Conservation (phyloP, 139 green algal genomes). For the Zygnema cylindricum region DNA sequence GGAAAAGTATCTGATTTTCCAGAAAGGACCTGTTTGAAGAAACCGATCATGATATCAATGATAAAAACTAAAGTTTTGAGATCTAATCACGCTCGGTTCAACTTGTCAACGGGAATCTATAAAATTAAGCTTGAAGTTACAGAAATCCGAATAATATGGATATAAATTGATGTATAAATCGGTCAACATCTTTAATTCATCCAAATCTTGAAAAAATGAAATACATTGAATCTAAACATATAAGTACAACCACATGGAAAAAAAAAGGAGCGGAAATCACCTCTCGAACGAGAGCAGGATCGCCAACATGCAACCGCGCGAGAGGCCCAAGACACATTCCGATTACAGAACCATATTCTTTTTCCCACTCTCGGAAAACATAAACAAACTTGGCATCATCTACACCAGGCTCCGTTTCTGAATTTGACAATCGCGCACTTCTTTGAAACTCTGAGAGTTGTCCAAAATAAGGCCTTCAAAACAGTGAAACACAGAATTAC, state of each 20-base stretch:
- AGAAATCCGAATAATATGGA: too few relatives aligned
- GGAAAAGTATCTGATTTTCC: neutral
- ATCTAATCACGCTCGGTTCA: too few relatives aligned
- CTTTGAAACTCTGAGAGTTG: neutral
- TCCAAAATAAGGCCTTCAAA: neutral
- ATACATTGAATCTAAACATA: too few relatives aligned
- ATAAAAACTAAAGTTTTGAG: too few relatives aligned
- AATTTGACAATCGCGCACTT: neutral
- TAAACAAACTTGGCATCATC: neutral
- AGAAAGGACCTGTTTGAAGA: neutral
- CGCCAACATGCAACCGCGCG: neutral
- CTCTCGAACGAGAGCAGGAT: conserved; percentile 28
- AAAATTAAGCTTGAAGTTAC: too few relatives aligned
- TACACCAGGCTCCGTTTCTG: neutral
- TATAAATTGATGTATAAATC: too few relatives aligned
- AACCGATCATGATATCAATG: too few relatives aligned
- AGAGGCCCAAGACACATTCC: conserved; percentile 9
- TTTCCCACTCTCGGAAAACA: neutral
- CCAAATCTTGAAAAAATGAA: too few relatives aligned
- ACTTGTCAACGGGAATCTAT: neutral
- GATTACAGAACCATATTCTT: neutral
- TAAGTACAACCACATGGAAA: neutral
- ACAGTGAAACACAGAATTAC: neutral
- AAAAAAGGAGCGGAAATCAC: neutral
- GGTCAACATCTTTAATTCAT: too few relatives aligned